A percentile compares a stretch with the other conserved stretches of the same genome.
phyloP scores from a whole-genome alignment of 352 stramenopile genomes.

The Phytophthora melonis region DNA sequence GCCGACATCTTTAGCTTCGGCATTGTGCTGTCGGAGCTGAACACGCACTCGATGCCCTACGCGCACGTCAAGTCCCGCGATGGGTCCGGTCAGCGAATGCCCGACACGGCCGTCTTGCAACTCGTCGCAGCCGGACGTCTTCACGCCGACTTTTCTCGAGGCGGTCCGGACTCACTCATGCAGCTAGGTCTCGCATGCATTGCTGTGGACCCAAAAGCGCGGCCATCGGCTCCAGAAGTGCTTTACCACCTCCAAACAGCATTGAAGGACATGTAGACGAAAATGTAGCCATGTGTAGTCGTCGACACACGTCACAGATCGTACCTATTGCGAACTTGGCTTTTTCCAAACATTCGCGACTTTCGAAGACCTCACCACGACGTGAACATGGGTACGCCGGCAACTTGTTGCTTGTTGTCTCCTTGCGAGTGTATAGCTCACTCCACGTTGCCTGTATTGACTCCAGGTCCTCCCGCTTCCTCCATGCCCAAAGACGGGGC shows the following conservation, averaged over 20 bases:
- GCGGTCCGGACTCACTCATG: constrained; percentile 7
- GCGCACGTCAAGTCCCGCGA: constrained; percentile 12
- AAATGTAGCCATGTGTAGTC: constrained; percentile 9
- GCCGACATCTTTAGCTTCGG: constrained; percentile 40
- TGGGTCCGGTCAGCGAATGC: constrained; percentile 5
- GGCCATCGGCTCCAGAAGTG: constrained; percentile 30
- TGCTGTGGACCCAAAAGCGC: constrained; percentile 17
- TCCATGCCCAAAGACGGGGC: background rate
- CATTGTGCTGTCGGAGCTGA: constrained; percentile 36
- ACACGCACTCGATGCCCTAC: constrained; percentile 40
- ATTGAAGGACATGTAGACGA: constrained; percentile 1
- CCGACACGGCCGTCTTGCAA: constrained; percentile 32
- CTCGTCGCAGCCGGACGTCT: constrained; percentile 33
- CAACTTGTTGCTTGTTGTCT: background rate
- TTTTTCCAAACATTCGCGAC: background rate
- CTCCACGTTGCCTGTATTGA: background rate
- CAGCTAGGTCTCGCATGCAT: constrained; percentile 25
- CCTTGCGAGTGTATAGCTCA: background rate
- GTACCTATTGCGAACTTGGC: constrained; percentile 13
- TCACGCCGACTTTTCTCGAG: constrained; percentile 29
- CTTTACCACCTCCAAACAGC: constrained; percentile 20
- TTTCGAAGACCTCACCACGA: background rate
- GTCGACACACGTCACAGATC: constrained; percentile 19
- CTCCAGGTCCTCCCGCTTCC: background rate
- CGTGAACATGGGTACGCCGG: background rate